Evolutionary conservation across 495 filamentous ascomycete species (phyloP).

Genomic region (Amphirosellinia nigrospora): DNA sequence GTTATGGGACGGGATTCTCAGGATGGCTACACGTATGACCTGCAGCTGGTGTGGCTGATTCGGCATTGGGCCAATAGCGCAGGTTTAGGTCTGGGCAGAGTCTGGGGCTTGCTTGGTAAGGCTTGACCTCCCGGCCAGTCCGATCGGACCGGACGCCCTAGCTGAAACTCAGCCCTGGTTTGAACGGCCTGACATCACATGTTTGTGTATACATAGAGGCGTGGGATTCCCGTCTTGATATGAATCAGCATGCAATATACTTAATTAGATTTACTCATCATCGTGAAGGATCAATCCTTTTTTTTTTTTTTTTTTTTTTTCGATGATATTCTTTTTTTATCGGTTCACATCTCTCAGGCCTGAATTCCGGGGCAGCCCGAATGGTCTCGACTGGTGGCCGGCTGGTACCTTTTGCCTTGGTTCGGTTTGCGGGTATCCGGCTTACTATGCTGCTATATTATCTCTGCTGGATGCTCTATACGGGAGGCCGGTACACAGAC

Average conservation of each 20-base stretch:
- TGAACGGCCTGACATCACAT: not conserved
- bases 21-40: not conserved
- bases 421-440: not conserved
- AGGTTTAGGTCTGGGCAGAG: not conserved
- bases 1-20: not conserved
- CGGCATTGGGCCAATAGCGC: slow-evolving; percentile 18
- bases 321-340: too few species aligned
- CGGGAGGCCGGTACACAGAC: not conserved
- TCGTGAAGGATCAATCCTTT: not conserved
- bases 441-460: slow-evolving; percentile 5
- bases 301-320: too few species aligned
- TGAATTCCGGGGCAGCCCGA: not conserved
- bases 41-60: slow-evolving; percentile 23
- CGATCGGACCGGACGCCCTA: slow-evolving; percentile 17
- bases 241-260: not conserved
- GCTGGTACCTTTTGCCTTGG: not conserved
- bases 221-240: slow-evolving; percentile 16
- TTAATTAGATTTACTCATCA: not conserved
- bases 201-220: not conserved
- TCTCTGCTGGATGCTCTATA: not conserved
- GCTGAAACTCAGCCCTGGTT: slow-evolving; percentile 19
- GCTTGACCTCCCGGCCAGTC: slow-evolving; percentile 21
- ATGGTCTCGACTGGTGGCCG: slow-evolving; percentile 1
- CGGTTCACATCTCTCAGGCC: not conserved
- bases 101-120: slow-evolving; percentile 10